Evolutionary conservation across 2,329 filamentous ascomycete species (phyloP).

Genomic region (Colletotrichum tropicicola): DNA sequence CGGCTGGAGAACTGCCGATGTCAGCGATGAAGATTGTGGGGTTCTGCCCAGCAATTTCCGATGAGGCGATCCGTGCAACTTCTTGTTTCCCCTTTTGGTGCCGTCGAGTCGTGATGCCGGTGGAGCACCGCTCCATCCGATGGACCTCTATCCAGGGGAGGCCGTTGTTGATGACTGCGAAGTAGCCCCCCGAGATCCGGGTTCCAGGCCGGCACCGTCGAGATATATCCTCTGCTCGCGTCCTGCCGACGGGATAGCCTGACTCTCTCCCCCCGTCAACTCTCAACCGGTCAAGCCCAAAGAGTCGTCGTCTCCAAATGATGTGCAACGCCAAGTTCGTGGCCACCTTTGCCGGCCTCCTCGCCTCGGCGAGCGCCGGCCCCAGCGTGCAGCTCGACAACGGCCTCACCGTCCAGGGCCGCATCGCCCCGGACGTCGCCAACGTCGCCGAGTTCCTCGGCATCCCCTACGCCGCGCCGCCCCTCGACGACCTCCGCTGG

Average conservation of each 20-base stretch:
- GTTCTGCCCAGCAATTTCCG: slow-evolving; percentile 20
- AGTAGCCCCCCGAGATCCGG: slow-evolving; percentile 15
- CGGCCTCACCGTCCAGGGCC: slow-evolving; percentile 19
- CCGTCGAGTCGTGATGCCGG: slow-evolving; percentile 4
- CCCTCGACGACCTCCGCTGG: slow-evolving; percentile 59
- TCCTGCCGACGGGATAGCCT: background rate
- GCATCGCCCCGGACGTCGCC: slow-evolving; percentile 14
- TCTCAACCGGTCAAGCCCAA: background rate
- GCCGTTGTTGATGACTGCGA: background rate
- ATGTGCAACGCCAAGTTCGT: slow-evolving; percentile 24
- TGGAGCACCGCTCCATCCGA: slow-evolving; percentile 11
- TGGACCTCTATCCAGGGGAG: background rate
- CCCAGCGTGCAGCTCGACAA: slow-evolving; percentile 20
- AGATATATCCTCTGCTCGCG: background rate
- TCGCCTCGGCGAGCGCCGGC: slow-evolving; percentile 17
- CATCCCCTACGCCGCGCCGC: slow-evolving; percentile 66
- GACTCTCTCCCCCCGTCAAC: background rate
- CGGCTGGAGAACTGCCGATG: slow-evolving; percentile 1
- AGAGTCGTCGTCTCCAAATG: background rate
- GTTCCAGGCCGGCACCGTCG: background rate
- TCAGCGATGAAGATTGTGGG: slow-evolving; percentile 4
- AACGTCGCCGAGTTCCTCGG: slow-evolving; percentile 36
- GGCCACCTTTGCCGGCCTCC: slow-evolving; percentile 18
- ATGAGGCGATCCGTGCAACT: slow-evolving; percentile 15
- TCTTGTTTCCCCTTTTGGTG: background rate